Conservation (phyloP, 2,329 filamentous ascomycete genomes). For the Mycosphaerella sp. region DNA sequence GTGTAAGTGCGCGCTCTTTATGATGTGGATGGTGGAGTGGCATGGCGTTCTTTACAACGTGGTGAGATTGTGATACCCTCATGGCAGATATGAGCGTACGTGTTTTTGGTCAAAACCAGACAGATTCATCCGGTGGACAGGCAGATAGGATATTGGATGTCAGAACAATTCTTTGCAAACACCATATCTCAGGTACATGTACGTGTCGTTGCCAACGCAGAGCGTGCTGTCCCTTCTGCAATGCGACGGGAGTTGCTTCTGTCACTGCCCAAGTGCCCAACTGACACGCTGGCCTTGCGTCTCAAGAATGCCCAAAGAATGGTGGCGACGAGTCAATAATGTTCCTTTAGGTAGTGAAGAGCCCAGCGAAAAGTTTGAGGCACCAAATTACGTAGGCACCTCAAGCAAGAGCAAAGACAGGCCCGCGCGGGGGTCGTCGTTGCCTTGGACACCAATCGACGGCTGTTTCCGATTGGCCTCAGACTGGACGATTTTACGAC, state of each 20-base stretch:
- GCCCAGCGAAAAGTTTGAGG: not conserved
- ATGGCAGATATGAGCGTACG: constrained; percentile 12
- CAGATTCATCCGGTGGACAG: not conserved
- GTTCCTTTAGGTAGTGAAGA: not conserved
- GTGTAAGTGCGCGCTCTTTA: constrained; percentile 21
- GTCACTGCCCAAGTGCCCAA: too few species aligned
- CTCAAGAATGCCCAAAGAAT: too few species aligned
- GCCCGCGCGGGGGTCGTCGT: not conserved
- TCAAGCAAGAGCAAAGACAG: not conserved
- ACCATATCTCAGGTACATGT: not conserved
- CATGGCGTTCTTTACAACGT: constrained; percentile 6
- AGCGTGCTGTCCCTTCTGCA: not conserved
- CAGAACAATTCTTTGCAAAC: not conserved
- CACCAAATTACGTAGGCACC: not conserved
- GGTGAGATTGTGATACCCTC: constrained; percentile 14
- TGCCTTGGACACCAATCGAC: not conserved
- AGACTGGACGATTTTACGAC: not conserved
- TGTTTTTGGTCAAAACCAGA: not conserved
- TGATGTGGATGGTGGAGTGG: constrained; percentile 5
- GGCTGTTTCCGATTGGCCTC: not conserved
- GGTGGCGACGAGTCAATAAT: too few species aligned
- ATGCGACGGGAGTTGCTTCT: too few species aligned
- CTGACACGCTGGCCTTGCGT: too few species aligned
- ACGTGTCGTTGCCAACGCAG: not conserved
- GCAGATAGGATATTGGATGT: constrained; percentile 1